Evolutionary conservation across 768 basidiomycete genomes (phyloP).

Genomic region (Cystofilobasidium macerans): DNA sequence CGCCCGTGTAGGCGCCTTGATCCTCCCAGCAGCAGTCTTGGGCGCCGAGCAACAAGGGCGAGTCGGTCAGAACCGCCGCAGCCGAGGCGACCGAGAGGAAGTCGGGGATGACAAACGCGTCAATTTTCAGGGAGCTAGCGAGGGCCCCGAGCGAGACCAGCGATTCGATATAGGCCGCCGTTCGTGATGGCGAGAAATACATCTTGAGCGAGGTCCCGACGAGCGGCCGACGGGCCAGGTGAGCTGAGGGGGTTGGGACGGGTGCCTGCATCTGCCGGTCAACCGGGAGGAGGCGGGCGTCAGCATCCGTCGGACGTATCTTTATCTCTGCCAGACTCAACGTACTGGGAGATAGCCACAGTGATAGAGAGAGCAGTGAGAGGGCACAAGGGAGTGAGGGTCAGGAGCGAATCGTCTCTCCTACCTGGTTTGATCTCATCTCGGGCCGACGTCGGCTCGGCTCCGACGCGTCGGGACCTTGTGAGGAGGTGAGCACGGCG

Average conservation of each 20-base stretch:
- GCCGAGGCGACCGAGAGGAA: constrained; percentile 20
- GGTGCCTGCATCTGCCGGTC: too few relatives aligned
- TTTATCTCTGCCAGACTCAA: too few relatives aligned
- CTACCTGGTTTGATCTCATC: too few relatives aligned
- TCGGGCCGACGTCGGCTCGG: too few relatives aligned
- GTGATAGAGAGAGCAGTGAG: too few relatives aligned
- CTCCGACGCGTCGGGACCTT: too few relatives aligned
- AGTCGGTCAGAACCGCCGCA: neutral
- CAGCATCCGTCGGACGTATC: too few relatives aligned
- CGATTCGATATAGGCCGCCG: constrained; percentile 14
- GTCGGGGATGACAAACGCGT: constrained; percentile 26
- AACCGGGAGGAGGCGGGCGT: too few relatives aligned
- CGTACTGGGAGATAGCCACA: too few relatives aligned
- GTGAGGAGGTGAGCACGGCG: too few relatives aligned
- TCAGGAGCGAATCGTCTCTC: too few relatives aligned
- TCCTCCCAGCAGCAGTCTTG: constrained; percentile 25
- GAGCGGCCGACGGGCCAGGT: neutral
- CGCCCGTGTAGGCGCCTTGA: constrained; percentile 25
- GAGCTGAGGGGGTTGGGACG: neutral
- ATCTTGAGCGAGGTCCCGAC: constrained; percentile 19
- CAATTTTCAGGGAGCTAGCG: constrained; percentile 5
- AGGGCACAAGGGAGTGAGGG: too few relatives aligned
- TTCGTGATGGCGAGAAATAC: constrained; percentile 13
- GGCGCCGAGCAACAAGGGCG: constrained; percentile 15
- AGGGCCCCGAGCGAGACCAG: constrained; percentile 15